phyloP scores from a whole-genome alignment of 345 rosid species.

The Eucalyptus viminalis region DNA sequence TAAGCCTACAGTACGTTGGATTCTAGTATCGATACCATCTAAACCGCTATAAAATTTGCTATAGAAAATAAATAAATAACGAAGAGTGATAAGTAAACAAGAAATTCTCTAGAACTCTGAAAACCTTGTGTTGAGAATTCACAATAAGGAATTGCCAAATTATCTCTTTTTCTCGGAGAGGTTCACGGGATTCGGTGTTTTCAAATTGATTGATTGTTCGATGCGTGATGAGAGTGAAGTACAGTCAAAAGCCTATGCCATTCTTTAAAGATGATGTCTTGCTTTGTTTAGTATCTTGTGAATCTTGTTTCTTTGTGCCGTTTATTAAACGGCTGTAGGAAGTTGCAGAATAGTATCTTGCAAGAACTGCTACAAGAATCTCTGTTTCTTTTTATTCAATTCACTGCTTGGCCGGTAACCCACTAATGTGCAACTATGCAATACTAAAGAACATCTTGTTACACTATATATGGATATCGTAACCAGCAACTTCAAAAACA shows the following conservation, averaged over 20 bases:
- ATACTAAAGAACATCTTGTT: not conserved
- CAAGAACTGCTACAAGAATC: not conserved
- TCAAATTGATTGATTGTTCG: not conserved
- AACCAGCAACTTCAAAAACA: not conserved
- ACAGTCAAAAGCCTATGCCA: not conserved
- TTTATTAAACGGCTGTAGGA: not conserved
- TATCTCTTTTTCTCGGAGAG: no score
- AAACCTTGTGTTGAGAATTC: no score
- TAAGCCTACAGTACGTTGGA: rapidly evolving
- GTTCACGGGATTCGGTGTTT: not conserved
- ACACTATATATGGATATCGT: not conserved
- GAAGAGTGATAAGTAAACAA: no score
- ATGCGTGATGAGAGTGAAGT: not conserved
- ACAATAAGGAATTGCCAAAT: no score
- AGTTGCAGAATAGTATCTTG: not conserved
- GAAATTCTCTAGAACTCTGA: no score
- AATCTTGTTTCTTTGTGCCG: not conserved
- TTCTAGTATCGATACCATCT: no score
- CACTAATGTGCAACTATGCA: not conserved
- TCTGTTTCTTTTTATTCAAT: not conserved
- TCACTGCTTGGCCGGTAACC: not conserved
- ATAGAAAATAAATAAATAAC: no score
- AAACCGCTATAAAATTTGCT: no score
- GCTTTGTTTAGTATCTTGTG: not conserved
- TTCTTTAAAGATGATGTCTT: not conserved